Evolutionary conservation across 208 protist species (phyloP), one percentile per base, ranked within the genome.

Genomic region (Leishmania mexicana): DNA sequence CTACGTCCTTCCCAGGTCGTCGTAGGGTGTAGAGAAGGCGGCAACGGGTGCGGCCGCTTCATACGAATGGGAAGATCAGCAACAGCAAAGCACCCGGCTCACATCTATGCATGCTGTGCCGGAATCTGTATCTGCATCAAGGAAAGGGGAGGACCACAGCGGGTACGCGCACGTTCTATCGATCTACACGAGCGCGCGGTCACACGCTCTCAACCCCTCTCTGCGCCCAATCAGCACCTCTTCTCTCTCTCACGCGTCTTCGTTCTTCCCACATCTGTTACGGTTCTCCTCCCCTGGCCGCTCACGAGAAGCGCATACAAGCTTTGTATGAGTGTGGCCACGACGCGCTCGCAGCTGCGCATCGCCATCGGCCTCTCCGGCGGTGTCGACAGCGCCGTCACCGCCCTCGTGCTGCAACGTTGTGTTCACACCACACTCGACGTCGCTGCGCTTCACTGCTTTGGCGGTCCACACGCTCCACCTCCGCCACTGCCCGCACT

Each of bases 341-440:
- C 42, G 42, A 7, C 28, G 57, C 67, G 31, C 21, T 60, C 76
- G 28, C 74, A 60, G 3, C 70, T 94, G 67, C 85, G 86, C 24
- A 84, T 97, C 47, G 94, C 88, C 35, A 77, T 96, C 54, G 91
- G 82, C 15, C 89, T 97, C 49, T 97, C 94, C 57, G 94, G 94
- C 8, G 94, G 94, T 51, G 91, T 96, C 0, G 94, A 97, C 84
- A 97, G 94, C 83, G 87, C 89, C 35, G 92, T 97, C 19, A 77
- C 87, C 21, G 94, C 92, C 2, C 76, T 94, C 8, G 72, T 97
- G 2, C 87, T 96, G 6, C 17, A 51, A 19, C 92, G 89, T 17
- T 97, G 94, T 72, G 90, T 93, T 2, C 79, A 84, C 80, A 87
- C 87, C 42, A 6, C 67, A 68, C 62, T 19, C 42, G 94, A 97